Evolutionary conservation across 495 filamentous ascomycete genomes (phyloP).

Genomic region (Sordaria brevicollis): DNA sequence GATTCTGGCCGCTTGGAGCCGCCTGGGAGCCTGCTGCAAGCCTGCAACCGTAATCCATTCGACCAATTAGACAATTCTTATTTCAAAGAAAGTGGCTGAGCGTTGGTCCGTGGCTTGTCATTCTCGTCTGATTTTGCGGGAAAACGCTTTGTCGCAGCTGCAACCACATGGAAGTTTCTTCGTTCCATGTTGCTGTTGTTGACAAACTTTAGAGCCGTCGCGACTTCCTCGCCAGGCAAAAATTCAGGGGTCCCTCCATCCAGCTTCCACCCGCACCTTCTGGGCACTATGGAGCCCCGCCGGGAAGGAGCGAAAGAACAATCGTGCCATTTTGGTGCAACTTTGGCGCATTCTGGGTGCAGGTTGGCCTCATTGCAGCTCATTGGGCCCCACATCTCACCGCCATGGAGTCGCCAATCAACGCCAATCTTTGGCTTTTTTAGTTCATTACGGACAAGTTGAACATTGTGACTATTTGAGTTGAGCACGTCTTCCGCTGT

Average conservation of each 20-base stretch:
- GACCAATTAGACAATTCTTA: constrained; percentile 12
- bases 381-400: neutral
- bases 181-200: neutral
- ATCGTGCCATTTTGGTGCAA: neutral
- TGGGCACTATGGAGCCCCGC: neutral
- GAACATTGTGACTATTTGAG: no score
- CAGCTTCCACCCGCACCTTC: neutral
- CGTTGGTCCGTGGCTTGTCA: constrained; percentile 15
- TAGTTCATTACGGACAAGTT: no score
- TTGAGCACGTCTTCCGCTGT: no score
- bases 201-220: neutral
- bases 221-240: neutral
- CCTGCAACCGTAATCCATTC: neutral
- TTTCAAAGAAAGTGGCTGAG: constrained; percentile 20
- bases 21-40: neutral
- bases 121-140: constrained; percentile 18
- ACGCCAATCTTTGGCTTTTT: neutral
- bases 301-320: neutral
- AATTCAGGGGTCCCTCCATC: no score
- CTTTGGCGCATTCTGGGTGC: neutral
- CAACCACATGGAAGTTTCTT: neutral
- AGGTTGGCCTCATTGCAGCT: neutral
- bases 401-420: neutral
- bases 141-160: neutral
- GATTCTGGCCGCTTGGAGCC: neutral